Evolutionary conservation across 352 stramenopile genomes (phyloP).

Genomic region (Phytophthora rubi): DNA sequence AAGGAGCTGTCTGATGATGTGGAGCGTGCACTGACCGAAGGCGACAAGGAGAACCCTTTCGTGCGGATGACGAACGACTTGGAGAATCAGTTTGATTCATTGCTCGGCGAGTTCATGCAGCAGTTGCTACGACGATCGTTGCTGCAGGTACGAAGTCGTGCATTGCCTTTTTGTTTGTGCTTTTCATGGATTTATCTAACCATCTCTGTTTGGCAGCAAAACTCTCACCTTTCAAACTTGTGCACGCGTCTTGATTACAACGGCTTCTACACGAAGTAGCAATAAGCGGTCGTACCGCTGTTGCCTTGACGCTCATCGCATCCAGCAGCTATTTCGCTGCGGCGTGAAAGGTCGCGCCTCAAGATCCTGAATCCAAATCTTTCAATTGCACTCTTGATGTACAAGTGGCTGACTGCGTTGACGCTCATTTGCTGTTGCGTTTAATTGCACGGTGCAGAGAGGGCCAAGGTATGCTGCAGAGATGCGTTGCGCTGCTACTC

Average conservation of each 20-base stretch:
- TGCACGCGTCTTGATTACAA: conserved; percentile 75
- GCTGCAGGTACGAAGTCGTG: conserved; percentile 62
- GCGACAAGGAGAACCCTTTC: conserved; percentile 76
- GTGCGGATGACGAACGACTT: conserved; percentile 79
- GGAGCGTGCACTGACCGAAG: conserved; percentile 73
- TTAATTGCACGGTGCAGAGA: conserved; percentile 37
- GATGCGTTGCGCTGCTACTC: conserved; percentile 10
- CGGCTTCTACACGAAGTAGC: conserved; percentile 72
- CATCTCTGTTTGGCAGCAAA: conserved; percentile 45
- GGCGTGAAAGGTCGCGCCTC: conserved; percentile 37
- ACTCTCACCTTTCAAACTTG: conserved; percentile 70
- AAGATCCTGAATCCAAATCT: conserved; percentile 42
- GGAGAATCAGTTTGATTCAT: conserved; percentile 88
- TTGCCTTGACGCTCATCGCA: neutral
- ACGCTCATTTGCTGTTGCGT: conserved; percentile 14
- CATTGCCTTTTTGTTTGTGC: neutral
- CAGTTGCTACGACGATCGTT: conserved; percentile 84
- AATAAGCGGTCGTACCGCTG: neutral
- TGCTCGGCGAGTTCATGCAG: conserved; percentile 90
- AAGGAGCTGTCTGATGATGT: conserved; percentile 85
- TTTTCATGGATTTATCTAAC: conserved; percentile 2
- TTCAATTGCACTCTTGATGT: conserved; percentile 31
- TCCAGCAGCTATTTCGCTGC: neutral
- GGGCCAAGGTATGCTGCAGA: neutral
- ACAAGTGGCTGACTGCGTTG: conserved; percentile 17